Conservation (phyloP, 148 eudicot species). For the Camellia japonica region DNA sequence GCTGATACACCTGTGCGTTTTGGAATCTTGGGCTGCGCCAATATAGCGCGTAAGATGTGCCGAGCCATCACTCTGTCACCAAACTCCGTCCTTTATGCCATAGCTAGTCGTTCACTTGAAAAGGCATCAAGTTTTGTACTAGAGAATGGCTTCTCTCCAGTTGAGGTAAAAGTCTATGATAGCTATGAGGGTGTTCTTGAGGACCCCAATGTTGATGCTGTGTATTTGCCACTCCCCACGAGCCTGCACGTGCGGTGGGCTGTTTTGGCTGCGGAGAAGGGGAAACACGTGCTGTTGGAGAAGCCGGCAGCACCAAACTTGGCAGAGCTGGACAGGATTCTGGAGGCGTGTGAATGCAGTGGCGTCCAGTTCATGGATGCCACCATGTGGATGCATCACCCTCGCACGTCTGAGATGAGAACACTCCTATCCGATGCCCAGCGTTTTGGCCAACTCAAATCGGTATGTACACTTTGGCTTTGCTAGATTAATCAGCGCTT, state of each 20-base stretch:
- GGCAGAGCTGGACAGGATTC: conserved; percentile 35
- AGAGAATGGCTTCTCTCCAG: conserved; percentile 24
- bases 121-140: conserved; percentile 38
- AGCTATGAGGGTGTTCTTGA: conserved; percentile 43
- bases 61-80: conserved; percentile 40
- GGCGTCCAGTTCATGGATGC: conserved; percentile 72
- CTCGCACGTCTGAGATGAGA: conserved; percentile 32
- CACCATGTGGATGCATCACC: conserved; percentile 51
- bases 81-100: conserved; percentile 36
- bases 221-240: conserved; percentile 56
- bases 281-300: conserved; percentile 51
- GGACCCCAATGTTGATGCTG: conserved; percentile 48
- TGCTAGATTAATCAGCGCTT: too few species aligned
- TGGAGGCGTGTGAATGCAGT: conserved; percentile 32
- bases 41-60: conserved; percentile 50
- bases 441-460: conserved; percentile 46
- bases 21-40: conserved; percentile 55
- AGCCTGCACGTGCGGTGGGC: conserved; percentile 46
- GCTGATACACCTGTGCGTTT: conserved; percentile 30
- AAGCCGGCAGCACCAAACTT: conserved; percentile 49
- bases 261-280: conserved; percentile 40
- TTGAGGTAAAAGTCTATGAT: conserved; percentile 34
- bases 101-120: conserved; percentile 48
- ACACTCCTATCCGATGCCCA: conserved; percentile 33
- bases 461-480: neutral